phyloP scores from a whole-genome alignment of 306 rosid genomes.

The Albizia julibrissin region DNA sequence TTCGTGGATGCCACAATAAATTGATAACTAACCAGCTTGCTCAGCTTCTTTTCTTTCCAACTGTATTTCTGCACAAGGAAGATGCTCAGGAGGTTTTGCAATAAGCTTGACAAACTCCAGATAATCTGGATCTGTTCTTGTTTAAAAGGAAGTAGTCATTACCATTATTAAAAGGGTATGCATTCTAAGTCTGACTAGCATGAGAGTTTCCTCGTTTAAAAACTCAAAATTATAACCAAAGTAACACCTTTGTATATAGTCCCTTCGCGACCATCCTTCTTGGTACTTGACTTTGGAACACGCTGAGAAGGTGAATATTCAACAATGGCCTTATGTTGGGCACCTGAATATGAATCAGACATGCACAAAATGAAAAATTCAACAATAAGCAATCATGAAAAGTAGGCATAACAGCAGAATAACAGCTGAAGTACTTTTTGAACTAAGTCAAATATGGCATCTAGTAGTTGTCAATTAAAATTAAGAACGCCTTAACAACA shows the following conservation, averaged over 20 bases:
- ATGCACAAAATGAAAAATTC: slow-evolving; percentile 10
- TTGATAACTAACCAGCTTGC: slow-evolving; percentile 74
- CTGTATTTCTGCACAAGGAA: slow-evolving; percentile 98
- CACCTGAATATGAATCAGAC: slow-evolving; percentile 49
- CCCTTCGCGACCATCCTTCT: slow-evolving; percentile 93
- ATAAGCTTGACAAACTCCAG: slow-evolving; percentile 87
- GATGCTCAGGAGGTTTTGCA: slow-evolving; percentile 85
- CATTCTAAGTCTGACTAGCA: not conserved
- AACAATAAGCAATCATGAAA: not conserved
- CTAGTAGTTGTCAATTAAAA: slow-evolving; percentile 12
- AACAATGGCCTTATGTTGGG: slow-evolving; percentile 73
- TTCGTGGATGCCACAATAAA: slow-evolving; percentile 7
- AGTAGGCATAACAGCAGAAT: not conserved
- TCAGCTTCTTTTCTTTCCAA: slow-evolving; percentile 98
- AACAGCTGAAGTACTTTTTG: not conserved
- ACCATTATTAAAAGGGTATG: slow-evolving; percentile 13
- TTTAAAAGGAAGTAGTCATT: slow-evolving; percentile 16
- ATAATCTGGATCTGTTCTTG: slow-evolving; percentile 81
- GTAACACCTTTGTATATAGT: slow-evolving; percentile 76
- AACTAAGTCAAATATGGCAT: not conserved
- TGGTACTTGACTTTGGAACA: slow-evolving; percentile 56
- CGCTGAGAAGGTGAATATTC: slow-evolving; percentile 98
- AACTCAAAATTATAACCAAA: not conserved
- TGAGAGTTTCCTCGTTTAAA: not conserved
- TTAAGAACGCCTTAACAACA: not conserved